phyloP scores from a whole-genome alignment of 2,329 filamentous ascomycete genomes.

The Teratosphaeria pseudoeucalypti region DNA sequence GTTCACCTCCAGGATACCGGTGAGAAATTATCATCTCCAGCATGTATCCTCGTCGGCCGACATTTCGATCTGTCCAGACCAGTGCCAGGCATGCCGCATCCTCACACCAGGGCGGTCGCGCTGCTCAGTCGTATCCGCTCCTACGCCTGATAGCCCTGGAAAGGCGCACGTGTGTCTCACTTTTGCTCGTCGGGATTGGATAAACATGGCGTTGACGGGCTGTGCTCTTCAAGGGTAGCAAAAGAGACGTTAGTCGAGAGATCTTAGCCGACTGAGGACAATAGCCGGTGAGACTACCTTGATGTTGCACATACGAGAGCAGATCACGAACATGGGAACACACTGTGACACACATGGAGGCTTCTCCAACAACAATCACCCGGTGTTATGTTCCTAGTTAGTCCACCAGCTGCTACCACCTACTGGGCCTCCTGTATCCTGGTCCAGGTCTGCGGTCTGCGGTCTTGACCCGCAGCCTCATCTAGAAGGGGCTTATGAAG shows the following conservation, averaged over 20 bases:
- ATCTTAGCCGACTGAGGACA: too few species aligned
- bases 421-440: not conserved
- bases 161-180: too few species aligned
- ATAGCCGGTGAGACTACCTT: too few species aligned
- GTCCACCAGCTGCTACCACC: too few species aligned
- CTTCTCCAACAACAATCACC: too few species aligned
- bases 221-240: too few species aligned
- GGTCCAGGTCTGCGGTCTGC: not conserved
- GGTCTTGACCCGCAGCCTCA: not conserved
- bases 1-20: not conserved
- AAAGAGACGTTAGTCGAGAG: too few species aligned
- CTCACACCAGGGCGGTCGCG: not conserved
- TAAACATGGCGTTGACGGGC: too few species aligned
- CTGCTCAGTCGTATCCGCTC: conserved; percentile 5
- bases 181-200: too few species aligned
- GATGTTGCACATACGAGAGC: too few species aligned
- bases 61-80: not conserved
- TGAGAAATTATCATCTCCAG: not conserved
- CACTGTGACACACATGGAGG: too few species aligned
- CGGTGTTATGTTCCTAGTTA: not conserved
- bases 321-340: too few species aligned
- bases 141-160: conserved; percentile 2
- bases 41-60: not conserved
- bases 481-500: not conserved
- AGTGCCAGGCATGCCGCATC: not conserved